These are phyloP conservation scores for Naganishia liquefaciens DNA, from an alignment of 1,284 basidiomycete genomes.

Conservation along the genomic window DNA sequence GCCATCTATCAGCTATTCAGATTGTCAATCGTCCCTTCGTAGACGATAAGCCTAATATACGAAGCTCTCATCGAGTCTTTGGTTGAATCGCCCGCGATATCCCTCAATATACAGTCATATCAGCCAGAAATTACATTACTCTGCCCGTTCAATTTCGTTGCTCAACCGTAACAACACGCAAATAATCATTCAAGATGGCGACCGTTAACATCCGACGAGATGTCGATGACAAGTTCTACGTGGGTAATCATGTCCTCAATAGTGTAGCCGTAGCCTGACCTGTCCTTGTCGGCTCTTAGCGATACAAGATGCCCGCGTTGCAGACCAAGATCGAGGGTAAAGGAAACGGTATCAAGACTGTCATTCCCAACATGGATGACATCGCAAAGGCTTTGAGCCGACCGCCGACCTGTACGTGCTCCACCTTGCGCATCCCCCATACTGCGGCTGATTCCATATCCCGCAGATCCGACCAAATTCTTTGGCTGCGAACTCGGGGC, in stretches of 20 bases:
- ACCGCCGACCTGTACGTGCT: constrained; percentile 71
- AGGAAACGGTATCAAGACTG: constrained; percentile 99
- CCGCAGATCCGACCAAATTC: constrained; percentile 91
- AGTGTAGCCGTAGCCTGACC: background rate
- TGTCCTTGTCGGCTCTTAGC: background rate
- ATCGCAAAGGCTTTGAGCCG: constrained; percentile 93
- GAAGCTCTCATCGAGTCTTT: constrained; percentile 23
- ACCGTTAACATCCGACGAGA: constrained; percentile 96
- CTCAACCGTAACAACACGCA: background rate
- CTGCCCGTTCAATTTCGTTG: background rate
- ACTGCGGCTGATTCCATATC: constrained; percentile 22
- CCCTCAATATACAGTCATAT: too few relatives aligned
- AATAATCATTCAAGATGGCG: constrained; percentile 67
- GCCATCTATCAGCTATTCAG: constrained; percentile 20
- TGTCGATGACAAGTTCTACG: constrained; percentile 74
- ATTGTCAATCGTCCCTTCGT: constrained; percentile 25
- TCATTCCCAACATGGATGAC: constrained; percentile 97
- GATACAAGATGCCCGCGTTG: constrained; percentile 80
- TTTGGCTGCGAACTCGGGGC: constrained; percentile 98
- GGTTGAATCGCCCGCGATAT: constrained; percentile 13
- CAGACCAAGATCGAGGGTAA: constrained; percentile 97
- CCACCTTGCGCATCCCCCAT: background rate
- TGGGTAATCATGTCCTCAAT: constrained; percentile 37
- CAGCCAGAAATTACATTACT: too few relatives aligned
- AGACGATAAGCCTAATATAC: constrained; percentile 28